These are phyloP conservation scores for Microstroma glucosiphilum DNA, from an alignment of 1,284 basidiomycete species.

Conservation along the genomic window DNA sequence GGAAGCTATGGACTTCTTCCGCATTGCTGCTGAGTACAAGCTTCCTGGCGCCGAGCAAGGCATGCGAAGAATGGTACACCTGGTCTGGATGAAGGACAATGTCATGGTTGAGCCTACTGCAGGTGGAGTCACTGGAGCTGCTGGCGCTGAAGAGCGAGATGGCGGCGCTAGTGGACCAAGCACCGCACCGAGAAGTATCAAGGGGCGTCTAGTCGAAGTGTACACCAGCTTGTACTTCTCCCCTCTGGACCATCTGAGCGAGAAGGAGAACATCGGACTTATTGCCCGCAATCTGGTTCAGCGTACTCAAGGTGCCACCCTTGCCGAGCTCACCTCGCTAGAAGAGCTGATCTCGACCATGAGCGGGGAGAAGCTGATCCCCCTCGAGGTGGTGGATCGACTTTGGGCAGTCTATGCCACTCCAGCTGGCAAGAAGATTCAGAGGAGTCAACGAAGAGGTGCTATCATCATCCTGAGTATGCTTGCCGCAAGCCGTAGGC, in stretches of 20 bases:
- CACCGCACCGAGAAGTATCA: background rate
- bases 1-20: constrained; percentile 93
- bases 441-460: constrained; percentile 76
- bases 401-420: constrained; percentile 82
- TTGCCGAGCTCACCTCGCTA: constrained; percentile 90
- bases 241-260: constrained; percentile 55
- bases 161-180: constrained; percentile 75
- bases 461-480: constrained; percentile 93
- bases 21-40: constrained; percentile 74
- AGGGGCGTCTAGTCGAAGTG: constrained; percentile 70
- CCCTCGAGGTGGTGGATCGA: constrained; percentile 76
- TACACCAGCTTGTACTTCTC: constrained; percentile 84
- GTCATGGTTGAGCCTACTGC: constrained; percentile 57
- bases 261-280: constrained; percentile 81
- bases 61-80: constrained; percentile 91
- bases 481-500: constrained; percentile 78
- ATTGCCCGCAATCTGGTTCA: constrained; percentile 94
- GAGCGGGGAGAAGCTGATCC: constrained; percentile 74
- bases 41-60: constrained; percentile 62
- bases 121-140: constrained; percentile 3
- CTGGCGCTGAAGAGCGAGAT: constrained; percentile 60
- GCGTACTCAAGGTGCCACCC: constrained; percentile 59
- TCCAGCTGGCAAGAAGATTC: constrained; percentile 49
- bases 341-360: constrained; percentile 93
- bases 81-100: constrained; percentile 96